A percentile compares a stretch with the other conserved stretches of the same genome.
Evolutionary conservation across 1,284 basidiomycete species (phyloP).

Genomic region (Trichosporon asahii): DNA sequence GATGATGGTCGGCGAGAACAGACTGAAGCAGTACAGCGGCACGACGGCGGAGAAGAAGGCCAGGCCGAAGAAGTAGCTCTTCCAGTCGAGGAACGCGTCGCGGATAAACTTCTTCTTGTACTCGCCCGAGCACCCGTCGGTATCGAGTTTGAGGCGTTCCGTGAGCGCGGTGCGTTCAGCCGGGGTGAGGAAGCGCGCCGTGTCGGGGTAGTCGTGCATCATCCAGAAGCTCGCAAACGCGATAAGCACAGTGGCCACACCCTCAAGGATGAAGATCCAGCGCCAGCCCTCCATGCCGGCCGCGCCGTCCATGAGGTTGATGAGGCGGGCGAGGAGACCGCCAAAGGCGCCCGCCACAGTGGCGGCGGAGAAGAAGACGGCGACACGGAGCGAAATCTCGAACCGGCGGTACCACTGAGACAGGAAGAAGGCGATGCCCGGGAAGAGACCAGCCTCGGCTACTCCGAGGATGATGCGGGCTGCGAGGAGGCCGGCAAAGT

Average conservation of each 20-base stretch:
- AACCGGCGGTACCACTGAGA: slow-evolving; percentile 44
- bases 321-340: slow-evolving; percentile 46
- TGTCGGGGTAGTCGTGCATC: slow-evolving; percentile 75
- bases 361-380: slow-evolving; percentile 48
- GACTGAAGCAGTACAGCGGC: slow-evolving; percentile 60
- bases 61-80: slow-evolving; percentile 38
- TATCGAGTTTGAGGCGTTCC: slow-evolving; percentile 32
- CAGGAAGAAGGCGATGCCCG: slow-evolving; percentile 38
- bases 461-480: slow-evolving; percentile 38
- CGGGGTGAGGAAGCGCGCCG: slow-evolving; percentile 69
- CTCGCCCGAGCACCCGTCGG: slow-evolving; percentile 31
- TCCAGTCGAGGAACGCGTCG: slow-evolving; percentile 39
- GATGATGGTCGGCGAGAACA: slow-evolving; percentile 54
- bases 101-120: slow-evolving; percentile 35
- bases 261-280: slow-evolving; percentile 77
- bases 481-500: slow-evolving; percentile 43
- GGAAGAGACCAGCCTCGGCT: slow-evolving; percentile 42
- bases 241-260: slow-evolving; percentile 64
- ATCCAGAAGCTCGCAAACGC: slow-evolving; percentile 68
- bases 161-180: slow-evolving; percentile 56
- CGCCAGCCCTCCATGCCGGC: slow-evolving; percentile 45
- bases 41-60: slow-evolving; percentile 52
- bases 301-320: slow-evolving; percentile 51
- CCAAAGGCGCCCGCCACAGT: slow-evolving; percentile 50
- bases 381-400: slow-evolving; percentile 39